Conservation (phyloP, 768 basidiomycete species). For the Xerocomellus chrysenteron region DNA sequence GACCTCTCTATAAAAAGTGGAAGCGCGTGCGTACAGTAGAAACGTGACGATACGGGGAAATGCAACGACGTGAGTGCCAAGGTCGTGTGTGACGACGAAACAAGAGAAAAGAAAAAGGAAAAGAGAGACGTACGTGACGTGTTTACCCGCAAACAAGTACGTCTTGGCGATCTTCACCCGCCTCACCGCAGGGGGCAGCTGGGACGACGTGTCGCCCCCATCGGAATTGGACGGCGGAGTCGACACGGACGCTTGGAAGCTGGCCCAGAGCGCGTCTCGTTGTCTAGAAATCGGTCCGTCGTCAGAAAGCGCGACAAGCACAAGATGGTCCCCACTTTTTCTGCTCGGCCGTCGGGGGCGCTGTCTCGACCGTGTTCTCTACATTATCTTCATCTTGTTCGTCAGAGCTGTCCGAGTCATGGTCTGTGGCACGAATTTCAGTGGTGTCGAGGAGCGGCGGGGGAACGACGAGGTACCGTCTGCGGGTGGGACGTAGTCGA, state of each 20-base stretch:
- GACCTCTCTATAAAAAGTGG: conserved; percentile 55
- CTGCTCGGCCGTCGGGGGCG: conserved; percentile 32
- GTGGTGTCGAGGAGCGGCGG: background rate
- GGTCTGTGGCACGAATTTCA: background rate
- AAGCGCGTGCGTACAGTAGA: background rate
- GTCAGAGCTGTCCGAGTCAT: conserved; percentile 41
- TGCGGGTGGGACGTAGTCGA: conserved; percentile 60
- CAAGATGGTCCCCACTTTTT: conserved; percentile 38
- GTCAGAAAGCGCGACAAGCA: background rate
- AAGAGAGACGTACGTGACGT: conserved; percentile 49
- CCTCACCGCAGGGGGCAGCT: conserved; percentile 28
- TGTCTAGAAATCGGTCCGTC: conserved; percentile 37
- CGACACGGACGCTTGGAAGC: conserved; percentile 63
- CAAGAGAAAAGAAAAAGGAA: background rate
- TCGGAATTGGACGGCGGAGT: conserved; percentile 22
- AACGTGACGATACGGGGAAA: too few species aligned
- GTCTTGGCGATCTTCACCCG: conserved; percentile 67
- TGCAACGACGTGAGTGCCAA: background rate
- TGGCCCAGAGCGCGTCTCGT: conserved; percentile 65
- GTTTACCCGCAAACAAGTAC: conserved; percentile 76
- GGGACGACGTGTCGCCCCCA: background rate
- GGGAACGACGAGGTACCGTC: conserved; percentile 29
- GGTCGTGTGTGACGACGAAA: background rate
- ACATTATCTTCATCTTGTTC: conserved; percentile 35
- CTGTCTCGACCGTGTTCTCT: conserved; percentile 25